phyloP scores from a whole-genome alignment of 805 yeast species.

The Clavispora fructus region DNA sequence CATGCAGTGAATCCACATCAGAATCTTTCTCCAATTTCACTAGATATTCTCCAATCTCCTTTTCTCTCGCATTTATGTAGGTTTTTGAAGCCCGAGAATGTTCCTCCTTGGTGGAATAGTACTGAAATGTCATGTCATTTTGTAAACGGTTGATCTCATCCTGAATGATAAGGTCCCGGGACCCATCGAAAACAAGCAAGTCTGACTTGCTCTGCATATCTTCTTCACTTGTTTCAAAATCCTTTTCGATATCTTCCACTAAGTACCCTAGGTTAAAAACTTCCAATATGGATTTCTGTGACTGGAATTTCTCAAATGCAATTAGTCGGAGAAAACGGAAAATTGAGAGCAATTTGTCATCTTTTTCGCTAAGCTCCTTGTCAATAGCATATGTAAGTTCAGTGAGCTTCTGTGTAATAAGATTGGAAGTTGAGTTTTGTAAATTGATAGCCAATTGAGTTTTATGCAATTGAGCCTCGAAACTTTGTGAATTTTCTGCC shows the following conservation, averaged over 20 bases:
- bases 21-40: background rate
- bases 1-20: background rate
- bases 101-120: conserved; percentile 27
- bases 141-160: conserved; percentile 35
- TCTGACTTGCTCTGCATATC: conserved; percentile 6
- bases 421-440: conserved; percentile 28
- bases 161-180: conserved; percentile 31
- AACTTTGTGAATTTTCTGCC: conserved; percentile 20
- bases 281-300: conserved; percentile 24
- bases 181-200: conserved; percentile 16
- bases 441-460: conserved; percentile 31
- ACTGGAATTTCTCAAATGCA: conserved; percentile 21
- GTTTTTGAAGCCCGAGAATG: conserved; percentile 11
- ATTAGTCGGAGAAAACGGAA: conserved; percentile 21
- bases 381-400: conserved; percentile 35
- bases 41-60: conserved; percentile 9
- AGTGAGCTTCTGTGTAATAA: conserved; percentile 34
- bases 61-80: conserved; percentile 2
- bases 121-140: conserved; percentile 36
- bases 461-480: conserved; percentile 33
- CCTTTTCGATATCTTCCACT: conserved; percentile 22
- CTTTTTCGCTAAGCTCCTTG: conserved; percentile 33
- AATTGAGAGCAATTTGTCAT: conserved; percentile 25
- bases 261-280: conserved; percentile 30
- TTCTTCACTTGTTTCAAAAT: conserved; percentile 7